Evolutionary conservation across 257 asterid species (phyloP), one percentile per base, ranked within the genome.

Genomic region (Hygrophila difformis): DNA sequence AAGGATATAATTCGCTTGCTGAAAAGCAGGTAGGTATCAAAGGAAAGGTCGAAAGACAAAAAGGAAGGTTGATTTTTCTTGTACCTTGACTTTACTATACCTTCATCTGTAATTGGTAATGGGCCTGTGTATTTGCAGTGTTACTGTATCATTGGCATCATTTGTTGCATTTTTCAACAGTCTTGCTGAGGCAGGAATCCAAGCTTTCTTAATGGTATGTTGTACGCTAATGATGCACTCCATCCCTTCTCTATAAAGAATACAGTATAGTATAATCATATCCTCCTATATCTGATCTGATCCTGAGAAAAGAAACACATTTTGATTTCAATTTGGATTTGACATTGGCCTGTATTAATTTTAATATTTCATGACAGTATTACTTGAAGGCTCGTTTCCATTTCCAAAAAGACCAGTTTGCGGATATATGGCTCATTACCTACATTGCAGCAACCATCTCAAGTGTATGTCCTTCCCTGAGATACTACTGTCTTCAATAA

Each of bases 331-430:
- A n/a, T n/a, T n/a, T n/a, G n/a, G n/a, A n/a, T n/a, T n/a, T n/a
- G n/a, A n/a, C 31, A 1, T 3, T 26, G 7, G 1, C 31, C 31
- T 3, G 8, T 5, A 26, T 26, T 3, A 26, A 26, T 26, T 26
- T 26, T 26, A 26, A 26, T 8, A 5, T 26, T 51, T 43, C 42
- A 3, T 18, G 64, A 73, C 76, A 75, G 89, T 79, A 79, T 57
- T 79, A n/a, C 65, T 66, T 75, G 40, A 79, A 76, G 69, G 84
- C 77, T 5, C 72, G 73, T 0, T 79, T 79, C 66, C 79, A 70
- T 51, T 79, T 72, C 68, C 62, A 57, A 54, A 79, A 79, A 53
- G 70, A 75, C 56, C 67, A 70, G 10, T 79, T 72, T 45, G 76
- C 89, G 18, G 75, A 72, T 39, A 62, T 72, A 44, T 67, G 79